Percentiles rank a stretch among this genome's conserved stretches.
phyloP scores from a whole-genome alignment of 2,329 filamentous ascomycete genomes.

The Diplodia seriata region DNA sequence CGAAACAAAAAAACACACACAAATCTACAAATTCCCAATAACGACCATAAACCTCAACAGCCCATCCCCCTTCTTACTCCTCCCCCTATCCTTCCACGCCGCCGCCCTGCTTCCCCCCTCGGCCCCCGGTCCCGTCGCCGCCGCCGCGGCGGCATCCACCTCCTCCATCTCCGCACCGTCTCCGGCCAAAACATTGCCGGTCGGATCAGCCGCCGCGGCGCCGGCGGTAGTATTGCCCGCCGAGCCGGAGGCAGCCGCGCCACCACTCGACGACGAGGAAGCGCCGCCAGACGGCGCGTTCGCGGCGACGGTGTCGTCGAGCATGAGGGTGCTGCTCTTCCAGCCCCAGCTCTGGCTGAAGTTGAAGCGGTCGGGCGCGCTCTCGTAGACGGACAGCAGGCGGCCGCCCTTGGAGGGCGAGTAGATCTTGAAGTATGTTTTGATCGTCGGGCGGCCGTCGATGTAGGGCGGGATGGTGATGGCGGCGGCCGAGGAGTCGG shows the following conservation, averaged over 20 bases:
- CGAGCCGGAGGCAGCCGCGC: conserved; percentile 42
- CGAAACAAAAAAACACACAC: background rate
- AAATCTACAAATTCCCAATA: conserved; percentile 57
- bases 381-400: conserved; percentile 65
- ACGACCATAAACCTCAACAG: conserved; percentile 66
- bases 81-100: conserved; percentile 39
- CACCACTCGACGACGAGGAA: too few relatives aligned
- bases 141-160: conserved; percentile 8
- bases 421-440: conserved; percentile 69
- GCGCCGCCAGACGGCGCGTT: too few relatives aligned
- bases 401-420: conserved; percentile 64
- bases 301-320: conserved; percentile 51
- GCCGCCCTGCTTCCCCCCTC: background rate
- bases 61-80: conserved; percentile 49
- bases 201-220: background rate
- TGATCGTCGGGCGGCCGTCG: conserved; percentile 63
- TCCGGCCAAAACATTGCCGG: background rate
- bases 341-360: conserved; percentile 68
- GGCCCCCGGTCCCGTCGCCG: background rate
- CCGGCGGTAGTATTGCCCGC: conserved; percentile 31
- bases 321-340: conserved; percentile 66
- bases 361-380: conserved; percentile 64
- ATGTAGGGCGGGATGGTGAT: conserved; percentile 58
- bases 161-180: background rate
- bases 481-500: background rate